Base-by-base conservation (phyloP, 768 basidiomycete species). In the Termitomyces sp. region DNA sequence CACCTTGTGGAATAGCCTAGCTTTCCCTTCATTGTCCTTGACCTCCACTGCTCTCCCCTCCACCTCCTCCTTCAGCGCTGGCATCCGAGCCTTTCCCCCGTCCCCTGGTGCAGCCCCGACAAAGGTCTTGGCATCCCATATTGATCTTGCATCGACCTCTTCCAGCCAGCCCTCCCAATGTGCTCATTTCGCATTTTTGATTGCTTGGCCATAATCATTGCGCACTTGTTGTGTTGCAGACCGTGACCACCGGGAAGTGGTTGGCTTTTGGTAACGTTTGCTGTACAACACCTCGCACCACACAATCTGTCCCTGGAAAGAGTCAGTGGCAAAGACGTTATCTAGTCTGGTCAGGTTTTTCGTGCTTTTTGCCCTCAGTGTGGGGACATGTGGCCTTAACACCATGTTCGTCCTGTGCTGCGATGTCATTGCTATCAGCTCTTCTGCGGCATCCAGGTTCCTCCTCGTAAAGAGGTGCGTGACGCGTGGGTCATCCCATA, bases 321-420 rank as follows among this genome's bases (percentile, higher is more conserved):
- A 36, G 0, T 48, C 40, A 2, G 70, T 59, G 41, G 59, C 57
- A 54, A 74, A 81, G 0, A 81, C 72, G 52, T 82, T 80, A 63
- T 81, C 76, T 4, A 69, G 67, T 10, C 72, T 47, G 5, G 73
- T 72, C 45, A 62, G 66, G 52, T 74, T 76, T 15, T 70, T 68
- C 0, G 74, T 66, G 1, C 22, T 44, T 0, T 39, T 39, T 0
- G 69, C 60, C 20, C 69, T 33, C 0, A 81, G 66, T 0, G 76
- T 82, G 0, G 76, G 76, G n/a, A n/a, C n/a, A n/a, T n/a, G n/a
- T n/a, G n/a, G n/a, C n/a, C n/a, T n/a, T n/a, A n/a, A n/a, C n/a
- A n/a, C n/a, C n/a, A n/a, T n/a, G n/a, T n/a, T n/a, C n/a, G n/a
- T n/a, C n/a, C n/a, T n/a, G n/a, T n/a, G n/a, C n/a, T n/a, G n/a